Evolutionary conservation across 1,284 basidiomycete species (phyloP), one percentile per base, ranked within the genome.

Genomic region (Moniliella sp.): DNA sequence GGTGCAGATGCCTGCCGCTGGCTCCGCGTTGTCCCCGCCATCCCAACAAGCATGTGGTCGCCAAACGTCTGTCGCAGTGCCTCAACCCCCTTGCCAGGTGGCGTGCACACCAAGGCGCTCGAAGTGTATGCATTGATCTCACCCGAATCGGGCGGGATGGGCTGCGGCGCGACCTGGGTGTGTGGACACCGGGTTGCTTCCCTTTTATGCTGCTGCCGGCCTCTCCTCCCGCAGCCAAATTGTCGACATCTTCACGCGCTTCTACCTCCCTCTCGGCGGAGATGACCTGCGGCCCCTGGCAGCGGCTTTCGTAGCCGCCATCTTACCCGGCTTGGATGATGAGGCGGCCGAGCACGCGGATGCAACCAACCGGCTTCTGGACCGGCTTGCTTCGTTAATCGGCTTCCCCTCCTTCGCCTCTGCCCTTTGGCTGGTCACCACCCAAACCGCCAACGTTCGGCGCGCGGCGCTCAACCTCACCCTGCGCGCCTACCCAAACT

Each of bases 131-230:
- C 72, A 2, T 78, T 93, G 53, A 80, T 99, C 69, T 97, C 34
- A 72, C 74, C 4, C 75, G 84, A 12, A 74, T 93, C 21, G 86
- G 86, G 26, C 70, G 72, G 1, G 84, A 93, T 47, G 84, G 86
- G 5, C 64, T 99, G 27, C 73, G 73, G 39, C 73, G 73, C 40
- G 91, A 99, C 64, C 66, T 99, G 3, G 69, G 78, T 1, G 68
- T 94, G 11, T 99, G 91, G 91, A 83, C 83, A 0, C 78, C 82
- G 3, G 91, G 91, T 3, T 63, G 97, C 5, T 88, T 99, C 52
- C 91, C 91, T 0, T 97, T 97, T 70, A 94, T 97, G 57, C 83
- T 93, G 62, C 93, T 83, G 62, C 84, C 91, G 4, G 77, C 86
- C 10, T 97, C 84, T 4, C 84, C 82, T 13, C 48, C 42, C 44